Conservation (phyloP, 768 basidiomycete genomes). For the Trametes cingulata region DNA sequence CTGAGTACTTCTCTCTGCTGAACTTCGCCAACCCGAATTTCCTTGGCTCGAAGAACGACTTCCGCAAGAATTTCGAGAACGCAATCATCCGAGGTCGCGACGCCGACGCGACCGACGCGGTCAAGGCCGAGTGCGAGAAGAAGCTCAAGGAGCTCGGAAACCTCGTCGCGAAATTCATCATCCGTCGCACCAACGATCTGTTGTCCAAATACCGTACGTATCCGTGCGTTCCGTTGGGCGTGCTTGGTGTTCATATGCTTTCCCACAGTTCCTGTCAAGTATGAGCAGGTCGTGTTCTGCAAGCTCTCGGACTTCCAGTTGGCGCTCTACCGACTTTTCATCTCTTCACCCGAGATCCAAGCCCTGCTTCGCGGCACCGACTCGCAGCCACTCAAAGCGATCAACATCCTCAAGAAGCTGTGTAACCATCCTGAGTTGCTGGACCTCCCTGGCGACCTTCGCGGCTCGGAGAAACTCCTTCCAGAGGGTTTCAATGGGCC, state of each 20-base stretch:
- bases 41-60: conserved; percentile 85
- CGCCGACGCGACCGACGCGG: conserved; percentile 75
- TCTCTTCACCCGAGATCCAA: conserved; percentile 90
- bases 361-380: conserved; percentile 82
- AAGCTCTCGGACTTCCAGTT: conserved; percentile 81
- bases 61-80: conserved; percentile 94
- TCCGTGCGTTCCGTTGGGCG: neutral
- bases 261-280: conserved; percentile 90
- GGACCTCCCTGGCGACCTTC: conserved; percentile 80
- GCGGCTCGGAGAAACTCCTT: conserved; percentile 77
- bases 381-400: conserved; percentile 94
- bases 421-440: conserved; percentile 95
- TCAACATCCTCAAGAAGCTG: conserved; percentile 91
- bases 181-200: conserved; percentile 90
- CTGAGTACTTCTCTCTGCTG: conserved; percentile 91
- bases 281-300: conserved; percentile 97
- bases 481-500: conserved; percentile 80
- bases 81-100: conserved; percentile 90
- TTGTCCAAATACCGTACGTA: conserved; percentile 90
- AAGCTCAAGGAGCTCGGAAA: conserved; percentile 90
- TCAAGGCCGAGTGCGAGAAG: conserved; percentile 80
- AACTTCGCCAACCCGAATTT: conserved; percentile 93
- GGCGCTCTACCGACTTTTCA: conserved; percentile 85
- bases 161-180: conserved; percentile 91
- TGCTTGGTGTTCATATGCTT: conserved; percentile 4